Evolutionary conservation across 306 rosid genomes (phyloP).

Genomic region (Potentilla sterilis): DNA sequence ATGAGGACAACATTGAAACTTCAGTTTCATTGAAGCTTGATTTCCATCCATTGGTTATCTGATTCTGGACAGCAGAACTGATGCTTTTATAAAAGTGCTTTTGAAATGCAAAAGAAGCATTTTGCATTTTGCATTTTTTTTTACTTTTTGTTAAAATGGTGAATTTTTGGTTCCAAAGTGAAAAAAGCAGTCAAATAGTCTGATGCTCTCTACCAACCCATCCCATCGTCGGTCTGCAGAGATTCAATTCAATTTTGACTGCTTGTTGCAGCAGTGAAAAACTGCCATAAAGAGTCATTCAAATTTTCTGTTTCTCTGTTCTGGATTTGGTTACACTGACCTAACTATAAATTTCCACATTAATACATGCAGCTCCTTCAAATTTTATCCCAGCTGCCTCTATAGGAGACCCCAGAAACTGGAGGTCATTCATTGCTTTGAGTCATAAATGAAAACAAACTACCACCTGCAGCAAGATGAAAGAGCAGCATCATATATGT

Average conservation of each 20-base stretch:
- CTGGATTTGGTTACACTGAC: not conserved
- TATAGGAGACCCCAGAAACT: slow-evolving; percentile 14
- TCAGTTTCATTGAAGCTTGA: not conserved
- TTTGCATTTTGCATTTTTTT: not conserved
- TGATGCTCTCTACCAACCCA: slow-evolving; percentile 14
- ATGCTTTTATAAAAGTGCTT: slow-evolving; percentile 28
- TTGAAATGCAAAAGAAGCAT: slow-evolving; percentile 20
- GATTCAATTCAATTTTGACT: slow-evolving; percentile 35
- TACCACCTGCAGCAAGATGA: not conserved
- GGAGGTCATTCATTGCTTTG: slow-evolving; percentile 4
- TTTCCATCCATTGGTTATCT: slow-evolving; percentile 5
- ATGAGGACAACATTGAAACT: not conserved
- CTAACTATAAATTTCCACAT: not conserved
- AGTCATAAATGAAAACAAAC: slow-evolving; percentile 30
- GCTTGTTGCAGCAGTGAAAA: slow-evolving; percentile 19
- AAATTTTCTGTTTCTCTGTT: not conserved
- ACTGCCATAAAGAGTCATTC: not conserved
- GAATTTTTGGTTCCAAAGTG: slow-evolving; percentile 13
- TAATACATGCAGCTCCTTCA: not conserved
- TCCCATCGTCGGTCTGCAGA: slow-evolving; percentile 17
- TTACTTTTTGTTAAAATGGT: slow-evolving; percentile 14
- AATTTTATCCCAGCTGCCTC: not conserved
- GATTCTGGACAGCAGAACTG: slow-evolving; percentile 14
- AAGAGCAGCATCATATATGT: not conserved
- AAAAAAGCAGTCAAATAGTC: not conserved